phyloP scores from a whole-genome alignment of 2,329 filamentous ascomycete genomes.

The Diaporthe aspalathi region DNA sequence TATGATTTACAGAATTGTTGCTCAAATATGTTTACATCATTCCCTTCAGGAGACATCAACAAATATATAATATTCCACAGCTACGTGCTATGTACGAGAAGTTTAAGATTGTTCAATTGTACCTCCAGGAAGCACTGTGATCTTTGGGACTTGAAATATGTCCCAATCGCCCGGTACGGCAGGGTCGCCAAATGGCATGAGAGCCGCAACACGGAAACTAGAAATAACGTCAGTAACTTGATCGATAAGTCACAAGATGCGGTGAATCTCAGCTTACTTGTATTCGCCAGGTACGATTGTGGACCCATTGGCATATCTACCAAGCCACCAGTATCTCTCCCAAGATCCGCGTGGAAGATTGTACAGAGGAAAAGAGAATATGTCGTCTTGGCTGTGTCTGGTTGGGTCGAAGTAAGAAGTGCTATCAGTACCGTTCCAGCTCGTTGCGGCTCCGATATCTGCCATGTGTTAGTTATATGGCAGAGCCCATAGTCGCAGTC shows the following conservation, averaged over 20 bases:
- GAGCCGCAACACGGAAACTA: background rate
- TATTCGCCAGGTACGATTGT: slow-evolving; percentile 2
- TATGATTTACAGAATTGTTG: too few relatives aligned
- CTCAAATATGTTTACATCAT: background rate
- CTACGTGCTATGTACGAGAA: background rate
- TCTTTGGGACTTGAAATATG: background rate
- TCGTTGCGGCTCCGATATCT: slow-evolving; percentile 8
- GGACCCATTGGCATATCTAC: slow-evolving; percentile 16
- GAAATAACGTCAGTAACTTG: background rate
- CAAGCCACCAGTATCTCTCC: slow-evolving; percentile 25
- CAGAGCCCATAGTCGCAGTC: too few relatives aligned
- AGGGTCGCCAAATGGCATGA: slow-evolving; percentile 10
- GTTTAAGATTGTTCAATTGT: slow-evolving; percentile 4
- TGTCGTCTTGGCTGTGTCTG: background rate
- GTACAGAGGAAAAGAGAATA: slow-evolving; percentile 2
- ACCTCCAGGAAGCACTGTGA: slow-evolving; percentile 16
- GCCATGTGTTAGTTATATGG: background rate
- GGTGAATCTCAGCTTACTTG: background rate
- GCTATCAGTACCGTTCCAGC: slow-evolving; percentile 3
- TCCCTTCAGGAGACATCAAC: background rate
- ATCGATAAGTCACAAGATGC: background rate
- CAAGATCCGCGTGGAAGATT: background rate
- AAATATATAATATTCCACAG: background rate
- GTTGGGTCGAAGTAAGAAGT: background rate
- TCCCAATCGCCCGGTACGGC: background rate